Percentiles rank a stretch among this genome's conserved stretches.
Evolutionary conservation across 2,329 filamentous ascomycete species (phyloP).

Genomic region (Fusarium lyarnte): DNA sequence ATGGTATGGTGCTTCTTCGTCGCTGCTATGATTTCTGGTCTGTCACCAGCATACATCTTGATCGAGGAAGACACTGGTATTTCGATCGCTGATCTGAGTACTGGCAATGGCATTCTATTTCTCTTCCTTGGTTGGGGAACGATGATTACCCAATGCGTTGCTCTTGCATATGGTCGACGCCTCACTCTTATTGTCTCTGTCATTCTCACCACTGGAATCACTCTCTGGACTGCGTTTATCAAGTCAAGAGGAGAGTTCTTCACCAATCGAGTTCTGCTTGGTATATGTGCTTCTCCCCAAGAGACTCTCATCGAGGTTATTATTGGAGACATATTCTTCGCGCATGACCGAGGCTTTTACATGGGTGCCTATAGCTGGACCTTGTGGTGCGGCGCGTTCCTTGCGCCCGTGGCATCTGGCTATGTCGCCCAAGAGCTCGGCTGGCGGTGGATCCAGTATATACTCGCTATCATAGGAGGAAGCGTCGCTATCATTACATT

Average conservation of each 20-base stretch:
- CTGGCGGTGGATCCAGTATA: constrained; percentile 40
- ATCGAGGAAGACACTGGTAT: constrained; percentile 40
- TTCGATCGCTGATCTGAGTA: constrained; percentile 38
- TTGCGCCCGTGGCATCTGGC: constrained; percentile 37
- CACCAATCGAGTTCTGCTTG: constrained; percentile 37
- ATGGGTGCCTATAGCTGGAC: constrained; percentile 41
- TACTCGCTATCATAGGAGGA: constrained; percentile 29
- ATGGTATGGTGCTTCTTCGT: constrained; percentile 43
- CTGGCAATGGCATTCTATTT: neutral
- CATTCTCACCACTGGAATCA: constrained; percentile 25
- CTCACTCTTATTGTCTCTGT: constrained; percentile 22
- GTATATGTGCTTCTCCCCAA: constrained; percentile 35
- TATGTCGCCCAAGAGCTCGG: constrained; percentile 36
- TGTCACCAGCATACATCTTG: constrained; percentile 40
- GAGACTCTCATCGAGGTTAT: constrained; percentile 28
- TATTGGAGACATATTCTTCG: constrained; percentile 7
- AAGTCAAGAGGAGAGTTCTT: constrained; percentile 37
- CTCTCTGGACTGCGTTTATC: constrained; percentile 36
- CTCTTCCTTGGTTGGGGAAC: neutral
- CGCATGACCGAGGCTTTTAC: constrained; percentile 39
- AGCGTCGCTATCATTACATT: constrained; percentile 19
- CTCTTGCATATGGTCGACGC: neutral
- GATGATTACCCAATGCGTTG: neutral
- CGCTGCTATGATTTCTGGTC: constrained; percentile 37
- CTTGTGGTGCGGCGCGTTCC: constrained; percentile 39